These are phyloP conservation scores for Russula virescens DNA, from an alignment of 768 basidiomycete genomes.

Conservation along the genomic window DNA sequence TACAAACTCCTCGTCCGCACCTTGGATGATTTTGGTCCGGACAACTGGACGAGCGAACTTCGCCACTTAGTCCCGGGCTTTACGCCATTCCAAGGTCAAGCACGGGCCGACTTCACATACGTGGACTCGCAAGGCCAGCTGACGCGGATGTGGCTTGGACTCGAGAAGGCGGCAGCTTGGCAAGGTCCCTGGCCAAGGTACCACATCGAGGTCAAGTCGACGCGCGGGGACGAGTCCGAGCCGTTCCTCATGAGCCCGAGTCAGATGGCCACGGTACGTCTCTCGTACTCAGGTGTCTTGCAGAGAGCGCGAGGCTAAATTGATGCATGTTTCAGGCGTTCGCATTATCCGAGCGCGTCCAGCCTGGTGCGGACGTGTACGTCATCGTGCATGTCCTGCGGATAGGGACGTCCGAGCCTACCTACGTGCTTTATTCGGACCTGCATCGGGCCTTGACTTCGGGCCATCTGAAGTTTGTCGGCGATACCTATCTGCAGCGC, in stretches of 20 bases:
- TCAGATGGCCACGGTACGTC: conserved; percentile 27
- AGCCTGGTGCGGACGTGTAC: background rate
- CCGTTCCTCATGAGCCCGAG: conserved; percentile 28
- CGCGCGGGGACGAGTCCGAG: conserved; percentile 17
- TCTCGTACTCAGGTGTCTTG: too few species aligned
- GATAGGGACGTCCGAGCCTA: conserved; percentile 3
- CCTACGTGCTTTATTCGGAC: background rate
- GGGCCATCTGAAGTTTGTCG: background rate
- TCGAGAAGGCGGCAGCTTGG: conserved; percentile 20
- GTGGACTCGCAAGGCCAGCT: conserved; percentile 25
- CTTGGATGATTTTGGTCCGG: conserved; percentile 24
- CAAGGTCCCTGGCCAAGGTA: conserved; percentile 26
- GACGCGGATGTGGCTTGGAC: conserved; percentile 24
- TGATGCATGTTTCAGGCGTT: background rate
- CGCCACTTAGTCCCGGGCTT: conserved; percentile 23
- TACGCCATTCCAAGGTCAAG: conserved; percentile 13
- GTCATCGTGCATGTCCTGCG: conserved; percentile 15
- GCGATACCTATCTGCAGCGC: conserved; percentile 9
- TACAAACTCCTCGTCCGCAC: conserved; percentile 13
- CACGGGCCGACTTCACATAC: conserved; percentile 29
- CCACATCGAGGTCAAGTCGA: conserved; percentile 31
- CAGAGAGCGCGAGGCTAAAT: background rate
- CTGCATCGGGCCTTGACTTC: conserved; percentile 7
- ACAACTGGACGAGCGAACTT: conserved; percentile 30
- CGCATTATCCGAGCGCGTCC: background rate